Evolutionary conservation across 805 yeast species (phyloP), one percentile per base, ranked within the genome.

Genomic region (Candida piceae): DNA sequence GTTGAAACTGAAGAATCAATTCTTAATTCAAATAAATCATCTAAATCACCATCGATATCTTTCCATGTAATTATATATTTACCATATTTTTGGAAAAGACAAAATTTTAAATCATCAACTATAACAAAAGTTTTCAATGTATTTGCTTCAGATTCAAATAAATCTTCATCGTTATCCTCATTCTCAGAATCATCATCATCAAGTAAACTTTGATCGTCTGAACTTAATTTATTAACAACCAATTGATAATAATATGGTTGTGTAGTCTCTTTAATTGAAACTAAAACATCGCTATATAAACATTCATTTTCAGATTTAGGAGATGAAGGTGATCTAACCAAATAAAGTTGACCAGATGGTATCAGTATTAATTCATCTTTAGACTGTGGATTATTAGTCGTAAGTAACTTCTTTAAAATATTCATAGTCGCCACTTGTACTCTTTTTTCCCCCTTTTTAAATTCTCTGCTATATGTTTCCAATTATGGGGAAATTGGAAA

Each of bases 221-320:
- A 78, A 41, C 69, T 72, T 0, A 82, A 81, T 40, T 81, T 76
- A 38, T 76, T 77, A 18, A 88, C 76, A 13, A 80, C 80, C 29
- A 90, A 62, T 45, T 84, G 87, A 56, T 80, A 84, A 48, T 73
- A 71, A 52, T 63, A 82, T 11, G 80, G 80, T 6, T 77, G 70
- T 4, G 84, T 68, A 1, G 89, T 78, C 41, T 76, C 77, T 28
- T 86, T 69, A 33, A 90, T 78, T 2, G 80, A 65, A 11, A 90
- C 78, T 26, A 78, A 77, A 2, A 95, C 89, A 48, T 86, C 95
- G 41, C 77, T 80, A 59, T 78, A 89, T 16, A 87, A 67, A 50
- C 89, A 82, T 59, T 93, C 97, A 24, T 78, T 67, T 18, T 79
- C 88, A 7, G 96, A 89, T 56, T 87, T 86, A 10, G 96, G 96